Evolutionary conservation across 257 asterid species (phyloP).

Genomic region (Cordia subcordata): DNA sequence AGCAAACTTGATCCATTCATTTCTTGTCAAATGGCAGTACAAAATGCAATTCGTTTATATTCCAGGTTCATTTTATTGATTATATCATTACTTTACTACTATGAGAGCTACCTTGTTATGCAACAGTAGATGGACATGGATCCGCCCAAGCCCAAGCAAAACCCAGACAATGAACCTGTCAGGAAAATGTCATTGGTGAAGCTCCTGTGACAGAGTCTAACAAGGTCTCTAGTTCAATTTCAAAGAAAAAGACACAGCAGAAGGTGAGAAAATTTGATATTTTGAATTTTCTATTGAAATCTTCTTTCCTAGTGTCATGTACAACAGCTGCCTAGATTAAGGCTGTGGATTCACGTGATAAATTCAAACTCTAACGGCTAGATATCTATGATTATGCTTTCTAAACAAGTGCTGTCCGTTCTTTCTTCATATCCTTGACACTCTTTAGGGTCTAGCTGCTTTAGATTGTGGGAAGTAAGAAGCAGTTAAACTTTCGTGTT

Average conservation of each 20-base stretch:
- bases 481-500: no score
- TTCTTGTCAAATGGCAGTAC: no score
- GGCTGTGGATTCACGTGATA: not conserved
- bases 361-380: not conserved
- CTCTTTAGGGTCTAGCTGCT: no score
- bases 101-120: no score
- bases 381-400: not conserved
- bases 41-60: no score
- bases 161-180: conserved; percentile 52
- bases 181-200: conserved; percentile 60
- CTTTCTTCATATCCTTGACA: no score
- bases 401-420: no score
- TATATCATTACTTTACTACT: no score
- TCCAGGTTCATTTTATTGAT: no score
- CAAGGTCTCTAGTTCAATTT: conserved; percentile 29
- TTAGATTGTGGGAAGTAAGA: no score
- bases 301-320: not conserved
- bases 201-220: conserved; percentile 44
- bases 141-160: conserved; percentile 39
- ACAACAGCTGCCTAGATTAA: not conserved
- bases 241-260: conserved; percentile 55
- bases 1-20: no score
- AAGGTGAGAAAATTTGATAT: conserved; percentile 40
- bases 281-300: not conserved
- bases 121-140: conserved; percentile 47